Conservation (phyloP, 1,284 basidiomycete species). For the Rhizopogon parksii region DNA sequence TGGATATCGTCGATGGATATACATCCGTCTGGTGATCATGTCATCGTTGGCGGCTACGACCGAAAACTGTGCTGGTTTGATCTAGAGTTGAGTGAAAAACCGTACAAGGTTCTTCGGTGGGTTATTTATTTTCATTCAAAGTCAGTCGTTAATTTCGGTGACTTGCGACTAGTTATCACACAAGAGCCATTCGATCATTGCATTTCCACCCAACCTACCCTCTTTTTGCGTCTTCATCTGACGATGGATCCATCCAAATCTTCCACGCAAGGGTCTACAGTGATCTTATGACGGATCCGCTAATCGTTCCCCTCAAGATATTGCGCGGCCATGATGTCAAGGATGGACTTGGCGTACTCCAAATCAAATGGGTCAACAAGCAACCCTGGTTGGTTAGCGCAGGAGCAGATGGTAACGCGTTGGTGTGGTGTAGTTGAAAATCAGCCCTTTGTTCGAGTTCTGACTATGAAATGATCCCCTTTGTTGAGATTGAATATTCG, state of each 20-base stretch:
- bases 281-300: conserved; percentile 91
- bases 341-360: conserved; percentile 87
- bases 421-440: conserved; percentile 77
- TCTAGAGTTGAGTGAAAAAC: conserved; percentile 90
- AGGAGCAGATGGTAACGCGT: conserved; percentile 87
- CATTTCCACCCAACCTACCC: conserved; percentile 94
- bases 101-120: conserved; percentile 91
- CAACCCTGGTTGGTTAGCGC: conserved; percentile 93
- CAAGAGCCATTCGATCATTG: conserved; percentile 85
- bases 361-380: conserved; percentile 82
- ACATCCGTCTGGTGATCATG: conserved; percentile 91
- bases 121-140: conserved; percentile 10
- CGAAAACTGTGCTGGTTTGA: conserved; percentile 99
- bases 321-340: conserved; percentile 81
- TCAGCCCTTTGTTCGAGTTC: conserved; percentile 24
- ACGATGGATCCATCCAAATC: conserved; percentile 95
- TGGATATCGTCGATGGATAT: conserved; percentile 98
- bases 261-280: conserved; percentile 95
- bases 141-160: conserved; percentile 10
- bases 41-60: conserved; percentile 97
- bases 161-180: conserved; percentile 68
- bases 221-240: conserved; percentile 91
- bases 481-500: conserved; percentile 24
- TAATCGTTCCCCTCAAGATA: conserved; percentile 97
- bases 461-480: conserved; percentile 18